Evolutionary conservation across 2,329 filamentous ascomycete species (phyloP), one percentile per base, ranked within the genome.

Genomic region (Scedosporium aurantiacum): DNA sequence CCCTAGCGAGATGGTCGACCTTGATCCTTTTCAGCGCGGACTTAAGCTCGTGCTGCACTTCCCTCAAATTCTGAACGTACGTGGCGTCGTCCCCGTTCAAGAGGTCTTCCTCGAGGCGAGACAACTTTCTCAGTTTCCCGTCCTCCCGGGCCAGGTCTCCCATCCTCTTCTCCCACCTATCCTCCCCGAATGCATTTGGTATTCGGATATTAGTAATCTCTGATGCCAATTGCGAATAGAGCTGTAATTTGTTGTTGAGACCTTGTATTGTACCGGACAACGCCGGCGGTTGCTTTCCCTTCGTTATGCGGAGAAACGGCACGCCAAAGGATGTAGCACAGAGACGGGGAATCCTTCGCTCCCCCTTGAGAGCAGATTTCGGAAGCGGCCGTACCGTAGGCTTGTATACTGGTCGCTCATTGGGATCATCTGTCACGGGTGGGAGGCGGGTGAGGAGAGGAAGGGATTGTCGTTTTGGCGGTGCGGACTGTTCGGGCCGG

Each of bases 241-340:
- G 69, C 52, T 77, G 71, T n/a, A 79, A 78, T 45, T 73, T 69
- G 3, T 68, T 63, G 18, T 80, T 70, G 66, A 82, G 83, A 58
- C 81, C 74, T 8, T 77, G 74, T 2, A 92, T 67, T 16, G 86
- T 77, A 7, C 80, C 74, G n/a, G 78, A 81, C 21, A 92, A 71
- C n/a, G 73, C 72, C 0, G 70, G 68, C 2, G 86, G 80, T 70
- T 91, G 86, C 4, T 85, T 4, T 37, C 32, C 85, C 70, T 88
- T 89, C 64, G 75, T 79, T 54, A 87, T 72, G 41, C 89, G 83
- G 28, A 93, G 70, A 67, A 91, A 87, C 0, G 87, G 82, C 25
- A 85, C 72, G 27, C 78, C 78, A 47, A 78, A 76, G 2, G 84
- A 78, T 3, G 81, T 78, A 37, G 80, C 74, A 43, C 69, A 70